Evolutionary conservation across 768 basidiomycete species (phyloP).

Genomic region (Boletellus ananas): DNA sequence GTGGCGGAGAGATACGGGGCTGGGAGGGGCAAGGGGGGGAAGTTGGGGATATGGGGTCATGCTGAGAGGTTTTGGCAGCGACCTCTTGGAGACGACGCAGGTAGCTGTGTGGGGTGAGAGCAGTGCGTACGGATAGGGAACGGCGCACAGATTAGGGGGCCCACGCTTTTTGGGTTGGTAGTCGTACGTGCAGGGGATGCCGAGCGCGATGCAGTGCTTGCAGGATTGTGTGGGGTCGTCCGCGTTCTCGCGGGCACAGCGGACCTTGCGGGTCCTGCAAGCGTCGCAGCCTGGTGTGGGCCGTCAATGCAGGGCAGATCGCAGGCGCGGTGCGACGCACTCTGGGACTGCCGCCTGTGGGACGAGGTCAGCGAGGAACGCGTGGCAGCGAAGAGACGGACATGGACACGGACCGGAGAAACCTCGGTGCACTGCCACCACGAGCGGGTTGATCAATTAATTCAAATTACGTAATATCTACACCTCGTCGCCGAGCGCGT

Average conservation of each 20-base stretch:
- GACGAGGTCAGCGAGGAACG: conserved; percentile 35
- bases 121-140: not conserved
- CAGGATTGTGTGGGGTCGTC: conserved; percentile 76
- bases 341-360: conserved; percentile 79
- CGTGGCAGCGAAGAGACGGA: conserved; percentile 28
- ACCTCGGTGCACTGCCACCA: conserved; percentile 41
- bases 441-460: not conserved
- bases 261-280: conserved; percentile 81
- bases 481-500: conserved; percentile 12
- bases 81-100: conserved; percentile 78
- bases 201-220: conserved; percentile 83
- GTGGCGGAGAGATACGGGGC: conserved; percentile 42
- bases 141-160: conserved; percentile 80
- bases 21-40: conserved; percentile 37
- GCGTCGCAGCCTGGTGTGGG: conserved; percentile 70
- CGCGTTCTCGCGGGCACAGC: conserved; percentile 75
- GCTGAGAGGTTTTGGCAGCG: conserved; percentile 31
- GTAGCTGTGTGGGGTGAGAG: conserved; percentile 45
- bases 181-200: conserved; percentile 84
- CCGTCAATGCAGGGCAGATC: conserved; percentile 14
- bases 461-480: conserved; percentile 15
- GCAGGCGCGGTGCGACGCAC: conserved; percentile 42
- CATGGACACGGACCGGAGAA: conserved; percentile 51
- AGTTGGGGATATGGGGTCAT: conserved; percentile 44
- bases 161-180: conserved; percentile 94